Conservation (phyloP, 148 eudicot genomes). For the Camellia lanceoleosa region DNA sequence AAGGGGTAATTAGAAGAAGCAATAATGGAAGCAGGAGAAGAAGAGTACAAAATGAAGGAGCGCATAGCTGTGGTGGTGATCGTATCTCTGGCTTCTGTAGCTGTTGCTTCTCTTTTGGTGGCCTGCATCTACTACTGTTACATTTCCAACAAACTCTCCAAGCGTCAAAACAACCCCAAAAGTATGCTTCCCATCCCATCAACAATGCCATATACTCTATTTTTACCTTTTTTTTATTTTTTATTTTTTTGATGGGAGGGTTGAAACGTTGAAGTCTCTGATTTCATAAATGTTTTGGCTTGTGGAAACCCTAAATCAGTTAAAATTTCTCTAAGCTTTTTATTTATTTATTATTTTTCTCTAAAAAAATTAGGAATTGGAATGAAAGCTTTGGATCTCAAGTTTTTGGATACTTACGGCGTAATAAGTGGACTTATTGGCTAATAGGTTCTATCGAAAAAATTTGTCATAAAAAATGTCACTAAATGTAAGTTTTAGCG, state of each 20-base stretch:
- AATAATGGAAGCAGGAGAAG: constrained; percentile 42
- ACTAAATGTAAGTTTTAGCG: background rate
- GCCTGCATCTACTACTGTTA: constrained; percentile 82
- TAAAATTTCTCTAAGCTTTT: background rate
- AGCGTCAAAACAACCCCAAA: constrained; percentile 45
- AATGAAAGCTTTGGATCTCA: background rate
- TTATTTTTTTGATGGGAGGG: background rate
- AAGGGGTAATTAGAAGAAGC: background rate
- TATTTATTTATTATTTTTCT: background rate
- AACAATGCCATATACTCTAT: background rate
- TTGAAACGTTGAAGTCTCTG: background rate
- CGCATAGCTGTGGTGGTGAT: constrained; percentile 46
- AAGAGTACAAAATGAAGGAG: constrained; percentile 50
- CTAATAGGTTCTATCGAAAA: background rate
- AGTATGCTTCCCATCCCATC: constrained; percentile 33
- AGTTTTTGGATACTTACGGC: background rate
- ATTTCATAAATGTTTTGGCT: background rate
- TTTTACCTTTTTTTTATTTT: background rate
- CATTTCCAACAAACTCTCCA: constrained; percentile 63
- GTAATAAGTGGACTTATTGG: background rate
- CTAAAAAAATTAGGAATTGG: constrained; percentile 5
- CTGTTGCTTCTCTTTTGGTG: constrained; percentile 59
- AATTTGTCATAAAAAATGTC: too few relatives aligned
- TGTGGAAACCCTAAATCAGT: background rate
- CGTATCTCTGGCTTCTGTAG: constrained; percentile 54